phyloP scores from a whole-genome alignment of 2,329 filamentous ascomycete species.

The Pseudogymnoascus sp. region DNA sequence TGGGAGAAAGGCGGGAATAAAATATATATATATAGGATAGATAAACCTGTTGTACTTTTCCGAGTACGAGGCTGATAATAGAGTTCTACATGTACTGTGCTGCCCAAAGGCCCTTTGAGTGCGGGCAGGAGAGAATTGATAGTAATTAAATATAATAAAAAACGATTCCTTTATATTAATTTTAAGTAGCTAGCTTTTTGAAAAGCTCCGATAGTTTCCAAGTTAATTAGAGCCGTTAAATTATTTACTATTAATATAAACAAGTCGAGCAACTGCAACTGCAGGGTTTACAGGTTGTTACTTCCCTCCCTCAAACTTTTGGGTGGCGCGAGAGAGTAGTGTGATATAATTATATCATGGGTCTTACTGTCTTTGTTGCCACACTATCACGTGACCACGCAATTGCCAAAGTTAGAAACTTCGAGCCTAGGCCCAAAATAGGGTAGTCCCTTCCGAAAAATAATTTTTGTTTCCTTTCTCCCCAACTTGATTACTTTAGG shows the following conservation, averaged over 20 bases:
- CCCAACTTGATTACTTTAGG: slow-evolving; percentile 7
- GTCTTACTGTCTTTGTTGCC: neutral
- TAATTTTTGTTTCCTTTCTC: slow-evolving; percentile 6
- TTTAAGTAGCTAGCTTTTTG: neutral
- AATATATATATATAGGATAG: neutral
- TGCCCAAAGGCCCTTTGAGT: too few relatives aligned
- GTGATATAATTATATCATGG: neutral
- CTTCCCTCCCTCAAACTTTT: too few relatives aligned
- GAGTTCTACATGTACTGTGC: too few relatives aligned
- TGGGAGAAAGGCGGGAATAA: slow-evolving; percentile 40
- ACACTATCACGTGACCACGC: neutral
- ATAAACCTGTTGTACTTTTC: neutral
- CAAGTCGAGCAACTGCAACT: neutral
- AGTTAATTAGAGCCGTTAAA: neutral
- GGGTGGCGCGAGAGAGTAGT: neutral
- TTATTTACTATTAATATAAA: neutral
- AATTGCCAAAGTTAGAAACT: neutral
- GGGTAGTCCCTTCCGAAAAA: slow-evolving; percentile 10
- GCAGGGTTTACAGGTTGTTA: neutral
- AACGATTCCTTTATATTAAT: neutral
- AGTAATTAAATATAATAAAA: neutral
- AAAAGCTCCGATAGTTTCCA: neutral
- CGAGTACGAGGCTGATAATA: neutral
- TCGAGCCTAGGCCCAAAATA: slow-evolving; percentile 7
- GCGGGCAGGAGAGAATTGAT: neutral